These are phyloP conservation scores for Bruguiera sexangula DNA, from an alignment of 345 rosid species.

Conservation along the genomic window DNA sequence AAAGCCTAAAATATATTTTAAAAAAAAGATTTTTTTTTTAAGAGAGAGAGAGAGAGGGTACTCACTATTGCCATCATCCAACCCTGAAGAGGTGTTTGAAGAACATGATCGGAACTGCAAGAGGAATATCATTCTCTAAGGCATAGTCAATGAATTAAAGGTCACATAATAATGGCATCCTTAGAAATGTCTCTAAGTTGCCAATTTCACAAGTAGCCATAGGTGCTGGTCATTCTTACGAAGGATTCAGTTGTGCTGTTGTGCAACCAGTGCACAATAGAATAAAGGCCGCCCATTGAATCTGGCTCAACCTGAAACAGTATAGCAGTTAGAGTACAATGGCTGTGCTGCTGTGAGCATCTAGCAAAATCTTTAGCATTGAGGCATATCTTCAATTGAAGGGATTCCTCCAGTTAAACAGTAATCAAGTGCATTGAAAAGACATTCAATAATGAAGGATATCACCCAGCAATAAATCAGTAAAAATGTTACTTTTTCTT, in stretches of 20 bases:
- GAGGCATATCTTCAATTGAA: constrained; percentile 7
- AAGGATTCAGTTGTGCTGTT: constrained; percentile 87
- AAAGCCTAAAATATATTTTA: background rate
- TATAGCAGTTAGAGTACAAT: background rate
- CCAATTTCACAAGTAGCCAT: constrained; percentile 3
- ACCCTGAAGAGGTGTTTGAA: constrained; percentile 83
- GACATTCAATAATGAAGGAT: background rate
- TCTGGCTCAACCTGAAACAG: constrained; percentile 77
- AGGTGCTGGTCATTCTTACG: constrained; percentile 44
- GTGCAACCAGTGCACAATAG: constrained; percentile 95
- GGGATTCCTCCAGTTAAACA: background rate
- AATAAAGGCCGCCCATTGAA: constrained; percentile 95
- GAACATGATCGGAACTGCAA: constrained; percentile 89
- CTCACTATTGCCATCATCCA: constrained; percentile 99
- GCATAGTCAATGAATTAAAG: background rate
- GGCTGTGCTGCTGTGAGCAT: background rate
- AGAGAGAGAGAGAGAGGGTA: background rate
- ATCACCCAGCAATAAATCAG: background rate
- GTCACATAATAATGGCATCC: background rate
- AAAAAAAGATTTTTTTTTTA: too few relatives aligned
- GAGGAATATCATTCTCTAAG: constrained; percentile 3
- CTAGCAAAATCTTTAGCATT: constrained; percentile 1
- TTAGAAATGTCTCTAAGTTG: background rate
- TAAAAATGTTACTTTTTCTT: constrained; percentile 71
- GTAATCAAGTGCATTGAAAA: background rate